These are phyloP conservation scores for Byssochlamys sp. DNA, from an alignment of 2,329 filamentous ascomycete genomes.

Conservation along the genomic window DNA sequence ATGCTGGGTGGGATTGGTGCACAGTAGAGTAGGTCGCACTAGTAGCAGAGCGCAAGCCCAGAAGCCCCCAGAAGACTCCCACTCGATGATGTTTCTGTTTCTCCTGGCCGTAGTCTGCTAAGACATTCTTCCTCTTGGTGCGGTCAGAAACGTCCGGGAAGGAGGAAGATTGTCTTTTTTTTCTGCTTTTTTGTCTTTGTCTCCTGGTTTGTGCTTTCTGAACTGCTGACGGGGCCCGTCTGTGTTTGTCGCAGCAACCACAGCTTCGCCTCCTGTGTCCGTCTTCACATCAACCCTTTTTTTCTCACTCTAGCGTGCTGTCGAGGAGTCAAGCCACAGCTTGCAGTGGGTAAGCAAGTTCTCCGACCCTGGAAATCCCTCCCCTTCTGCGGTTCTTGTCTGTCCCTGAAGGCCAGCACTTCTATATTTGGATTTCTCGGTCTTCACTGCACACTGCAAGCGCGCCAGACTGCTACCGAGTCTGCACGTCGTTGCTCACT, in stretches of 20 bases:
- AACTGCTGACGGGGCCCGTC: not conserved
- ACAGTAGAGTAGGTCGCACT: not conserved
- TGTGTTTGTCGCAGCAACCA: not conserved
- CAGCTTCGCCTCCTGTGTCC: not conserved
- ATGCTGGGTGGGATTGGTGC: not conserved
- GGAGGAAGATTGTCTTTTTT: not conserved
- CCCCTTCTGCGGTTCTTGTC: not conserved
- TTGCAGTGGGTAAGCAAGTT: not conserved
- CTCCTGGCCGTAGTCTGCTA: not conserved
- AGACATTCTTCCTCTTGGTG: not conserved
- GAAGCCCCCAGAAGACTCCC: not conserved
- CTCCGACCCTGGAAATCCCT: not conserved
- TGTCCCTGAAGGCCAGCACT: not conserved
- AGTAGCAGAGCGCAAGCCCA: not conserved
- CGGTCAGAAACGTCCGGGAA: not conserved
- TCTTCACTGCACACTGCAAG: not conserved
- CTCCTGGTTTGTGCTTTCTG: not conserved
- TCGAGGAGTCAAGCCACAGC: not conserved
- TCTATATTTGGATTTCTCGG: not conserved
- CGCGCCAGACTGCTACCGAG: not conserved
- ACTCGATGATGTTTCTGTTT: not conserved
- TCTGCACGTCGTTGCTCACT: not conserved
- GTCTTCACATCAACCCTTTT: not conserved
- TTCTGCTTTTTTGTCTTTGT: not conserved
- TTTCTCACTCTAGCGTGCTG: not conserved